Evolutionary conservation across 2,329 filamentous ascomycete species (phyloP).

Genomic region (Amauroascus verrucosus): DNA sequence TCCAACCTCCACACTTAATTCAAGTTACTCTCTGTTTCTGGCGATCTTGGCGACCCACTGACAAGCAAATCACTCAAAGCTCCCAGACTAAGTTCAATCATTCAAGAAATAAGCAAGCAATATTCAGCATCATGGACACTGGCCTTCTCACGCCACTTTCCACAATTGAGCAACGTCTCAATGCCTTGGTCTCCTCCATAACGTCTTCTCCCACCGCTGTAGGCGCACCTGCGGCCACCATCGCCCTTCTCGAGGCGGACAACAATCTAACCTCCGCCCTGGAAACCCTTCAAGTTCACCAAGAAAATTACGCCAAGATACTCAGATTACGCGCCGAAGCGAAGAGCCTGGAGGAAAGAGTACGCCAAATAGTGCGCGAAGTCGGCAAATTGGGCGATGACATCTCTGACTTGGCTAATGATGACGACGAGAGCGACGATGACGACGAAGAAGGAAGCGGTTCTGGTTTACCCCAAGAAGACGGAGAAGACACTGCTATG

Average conservation of each 20-base stretch:
- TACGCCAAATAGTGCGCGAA: conserved; percentile 34
- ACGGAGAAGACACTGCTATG: conserved; percentile 18
- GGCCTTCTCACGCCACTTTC: conserved; percentile 32
- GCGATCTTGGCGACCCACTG: too few species aligned
- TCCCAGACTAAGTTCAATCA: too few species aligned
- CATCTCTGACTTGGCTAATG: conserved; percentile 26
- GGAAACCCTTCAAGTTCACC: conserved; percentile 35
- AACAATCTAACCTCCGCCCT: conserved; percentile 34
- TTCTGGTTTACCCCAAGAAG: conserved; percentile 16
- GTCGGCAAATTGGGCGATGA: conserved; percentile 34
- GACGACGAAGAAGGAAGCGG: conserved; percentile 16
- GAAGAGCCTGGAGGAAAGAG: conserved; percentile 30
- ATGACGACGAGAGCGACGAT: conserved; percentile 23
- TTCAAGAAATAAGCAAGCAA: too few species aligned
- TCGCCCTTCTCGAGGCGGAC: conserved; percentile 34
- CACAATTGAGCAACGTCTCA: conserved; percentile 35
- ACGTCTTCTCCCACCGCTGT: conserved; percentile 37
- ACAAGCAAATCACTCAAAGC: too few species aligned
- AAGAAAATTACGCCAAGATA: conserved; percentile 36
- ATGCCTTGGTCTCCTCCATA: conserved; percentile 32
- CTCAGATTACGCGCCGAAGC: conserved; percentile 34
- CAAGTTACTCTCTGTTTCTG: too few species aligned
- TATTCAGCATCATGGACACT: conserved; percentile 38
- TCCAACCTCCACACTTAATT: too few species aligned
- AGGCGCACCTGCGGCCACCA: conserved; percentile 33